phyloP scores from a whole-genome alignment of 2,329 filamentous ascomycete species.

The Cladosporium cucumerinum region DNA sequence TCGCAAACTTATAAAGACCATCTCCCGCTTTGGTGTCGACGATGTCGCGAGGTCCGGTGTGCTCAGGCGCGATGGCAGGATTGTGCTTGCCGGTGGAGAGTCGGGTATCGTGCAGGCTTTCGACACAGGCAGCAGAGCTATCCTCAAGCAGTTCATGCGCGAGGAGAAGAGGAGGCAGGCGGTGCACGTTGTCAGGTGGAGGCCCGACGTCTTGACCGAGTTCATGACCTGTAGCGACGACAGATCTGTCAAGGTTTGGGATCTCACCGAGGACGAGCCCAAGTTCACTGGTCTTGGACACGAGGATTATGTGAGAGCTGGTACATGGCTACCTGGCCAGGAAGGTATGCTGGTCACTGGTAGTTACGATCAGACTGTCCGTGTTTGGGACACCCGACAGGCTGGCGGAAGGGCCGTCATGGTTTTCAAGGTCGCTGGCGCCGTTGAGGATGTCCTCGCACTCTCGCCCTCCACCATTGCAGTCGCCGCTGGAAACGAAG shows the following conservation, averaged over 20 bases:
- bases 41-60: slow-evolving; percentile 88
- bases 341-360: slow-evolving; percentile 78
- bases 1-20: slow-evolving; percentile 87
- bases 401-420: slow-evolving; percentile 66
- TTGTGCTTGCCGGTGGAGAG: slow-evolving; percentile 88
- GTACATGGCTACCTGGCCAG: slow-evolving; percentile 76
- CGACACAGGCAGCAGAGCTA: slow-evolving; percentile 82
- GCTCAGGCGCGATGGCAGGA: slow-evolving; percentile 80
- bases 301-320: slow-evolving; percentile 85
- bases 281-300: slow-evolving; percentile 80
- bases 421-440: slow-evolving; percentile 90
- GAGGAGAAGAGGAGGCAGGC: slow-evolving; percentile 70
- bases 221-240: slow-evolving; percentile 91
- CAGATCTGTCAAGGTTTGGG: slow-evolving; percentile 89
- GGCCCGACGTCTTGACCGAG: slow-evolving; percentile 74
- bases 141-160: slow-evolving; percentile 84
- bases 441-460: slow-evolving; percentile 84
- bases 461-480: slow-evolving; percentile 82
- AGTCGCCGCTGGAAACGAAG: slow-evolving; percentile 77
- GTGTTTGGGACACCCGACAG: slow-evolving; percentile 85
- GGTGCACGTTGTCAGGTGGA: slow-evolving; percentile 88
- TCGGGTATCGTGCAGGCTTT: slow-evolving; percentile 92
- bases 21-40: slow-evolving; percentile 75
- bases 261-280: slow-evolving; percentile 75
- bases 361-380: slow-evolving; percentile 90